Conservation (phyloP, 495 filamentous ascomycete genomes). For the Penicillium nucicola region DNA sequence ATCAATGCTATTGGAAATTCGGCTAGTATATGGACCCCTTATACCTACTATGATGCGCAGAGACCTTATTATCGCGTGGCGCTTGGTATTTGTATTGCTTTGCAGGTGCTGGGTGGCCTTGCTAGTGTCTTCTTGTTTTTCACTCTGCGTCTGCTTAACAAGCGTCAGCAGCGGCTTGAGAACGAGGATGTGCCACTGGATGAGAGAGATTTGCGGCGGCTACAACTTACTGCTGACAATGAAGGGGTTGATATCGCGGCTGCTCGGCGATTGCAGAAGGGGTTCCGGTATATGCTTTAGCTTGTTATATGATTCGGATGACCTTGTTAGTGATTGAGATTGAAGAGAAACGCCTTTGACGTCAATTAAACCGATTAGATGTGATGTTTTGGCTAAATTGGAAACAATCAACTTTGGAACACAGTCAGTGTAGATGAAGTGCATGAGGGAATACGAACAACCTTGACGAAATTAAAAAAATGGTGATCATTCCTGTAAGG, state of each 20-base stretch:
- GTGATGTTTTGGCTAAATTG: too few relatives aligned
- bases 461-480: too few relatives aligned
- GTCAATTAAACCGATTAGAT: too few relatives aligned
- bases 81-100: conserved; percentile 42
- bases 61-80: conserved; percentile 38
- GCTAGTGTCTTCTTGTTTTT: conserved; percentile 35
- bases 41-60: conserved; percentile 37
- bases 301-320: too few relatives aligned
- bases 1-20: conserved; percentile 49
- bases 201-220: conserved; percentile 36
- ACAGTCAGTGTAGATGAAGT: too few relatives aligned
- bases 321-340: too few relatives aligned
- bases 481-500: too few relatives aligned
- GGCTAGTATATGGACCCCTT: conserved; percentile 49
- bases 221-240: conserved; percentile 45
- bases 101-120: conserved; percentile 21
- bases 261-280: conserved; percentile 44
- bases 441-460: too few relatives aligned
- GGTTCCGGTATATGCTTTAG: conserved; percentile 45
- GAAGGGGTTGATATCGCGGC: conserved; percentile 47
- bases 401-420: too few relatives aligned
- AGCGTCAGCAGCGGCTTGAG: conserved; percentile 44
- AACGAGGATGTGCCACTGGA: conserved; percentile 37
- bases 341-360: too few relatives aligned
- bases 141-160: conserved; percentile 41